These are phyloP conservation scores for Kuraishia molischiana DNA, from an alignment of 805 yeast genomes.

Conservation along the genomic window DNA sequence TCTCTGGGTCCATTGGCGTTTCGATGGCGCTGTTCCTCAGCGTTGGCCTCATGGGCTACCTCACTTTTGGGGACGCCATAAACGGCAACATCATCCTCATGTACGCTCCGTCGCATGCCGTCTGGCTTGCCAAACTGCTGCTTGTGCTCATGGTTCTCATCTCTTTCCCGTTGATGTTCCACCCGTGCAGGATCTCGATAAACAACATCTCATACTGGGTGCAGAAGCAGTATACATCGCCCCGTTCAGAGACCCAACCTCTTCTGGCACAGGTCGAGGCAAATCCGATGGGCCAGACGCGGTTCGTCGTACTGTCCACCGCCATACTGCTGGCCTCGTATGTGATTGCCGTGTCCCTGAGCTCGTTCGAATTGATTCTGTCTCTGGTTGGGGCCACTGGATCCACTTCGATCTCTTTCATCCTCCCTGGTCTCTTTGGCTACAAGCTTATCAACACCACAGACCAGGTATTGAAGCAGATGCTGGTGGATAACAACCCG, in stretches of 20 bases:
- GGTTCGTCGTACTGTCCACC: constrained; percentile 40
- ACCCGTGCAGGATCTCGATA: constrained; percentile 67
- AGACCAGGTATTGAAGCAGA: constrained; percentile 2
- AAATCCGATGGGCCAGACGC: constrained; percentile 36
- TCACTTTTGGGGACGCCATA: constrained; percentile 60
- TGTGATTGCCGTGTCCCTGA: constrained; percentile 44
- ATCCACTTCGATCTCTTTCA: constrained; percentile 69
- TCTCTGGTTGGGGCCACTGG: constrained; percentile 80
- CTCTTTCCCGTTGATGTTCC: constrained; percentile 72
- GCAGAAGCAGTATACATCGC: constrained; percentile 8
- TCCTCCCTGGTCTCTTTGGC: constrained; percentile 72
- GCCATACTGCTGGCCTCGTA: constrained; percentile 38
- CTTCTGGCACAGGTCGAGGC: constrained; percentile 2
- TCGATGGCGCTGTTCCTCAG: constrained; percentile 49
- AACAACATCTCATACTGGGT: constrained; percentile 54
- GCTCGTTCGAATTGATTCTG: constrained; percentile 58
- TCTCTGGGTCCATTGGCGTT: constrained; percentile 35
- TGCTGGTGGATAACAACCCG: constrained; percentile 3
- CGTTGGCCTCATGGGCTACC: constrained; percentile 63
- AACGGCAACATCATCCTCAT: constrained; percentile 61
- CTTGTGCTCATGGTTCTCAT: constrained; percentile 66
- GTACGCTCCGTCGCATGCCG: constrained; percentile 44
- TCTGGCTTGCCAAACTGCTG: constrained; percentile 47
- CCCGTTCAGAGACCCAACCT: not conserved
- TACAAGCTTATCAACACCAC: constrained; percentile 37